phyloP scores from a whole-genome alignment of 2,329 filamentous ascomycete species.

The Stromatinia cepivora region DNA sequence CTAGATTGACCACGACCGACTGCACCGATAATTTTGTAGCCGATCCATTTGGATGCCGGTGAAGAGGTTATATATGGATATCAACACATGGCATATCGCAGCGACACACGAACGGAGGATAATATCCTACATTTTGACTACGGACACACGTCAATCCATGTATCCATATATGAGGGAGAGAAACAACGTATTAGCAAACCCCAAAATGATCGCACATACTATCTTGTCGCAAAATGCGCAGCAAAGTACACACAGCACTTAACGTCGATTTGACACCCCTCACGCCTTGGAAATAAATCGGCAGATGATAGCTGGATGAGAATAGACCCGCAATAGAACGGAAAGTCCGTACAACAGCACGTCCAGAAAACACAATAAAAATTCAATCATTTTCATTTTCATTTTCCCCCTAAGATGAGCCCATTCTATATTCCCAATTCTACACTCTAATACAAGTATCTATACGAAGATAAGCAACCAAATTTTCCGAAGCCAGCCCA shows the following conservation, averaged over 20 bases:
- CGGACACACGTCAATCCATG: background rate
- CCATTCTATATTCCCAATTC: no score
- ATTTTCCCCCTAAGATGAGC: conserved; percentile 26
- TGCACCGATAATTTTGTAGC: conserved; percentile 35
- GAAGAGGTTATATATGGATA: conserved; percentile 38
- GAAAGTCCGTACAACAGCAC: conserved; percentile 23
- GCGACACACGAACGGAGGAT: conserved; percentile 39
- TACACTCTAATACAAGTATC: no score
- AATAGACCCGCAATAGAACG: conserved; percentile 9
- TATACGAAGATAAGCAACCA: no score
- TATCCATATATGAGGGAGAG: background rate
- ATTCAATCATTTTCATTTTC: conserved; percentile 33
- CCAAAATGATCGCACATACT: conserved; percentile 13
- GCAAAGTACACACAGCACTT: conserved; percentile 44
- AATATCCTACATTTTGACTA: conserved; percentile 36
- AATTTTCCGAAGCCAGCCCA: no score
- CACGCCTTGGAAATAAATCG: conserved; percentile 48
- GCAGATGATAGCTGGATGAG: conserved; percentile 26
- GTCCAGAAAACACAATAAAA: conserved; percentile 33
- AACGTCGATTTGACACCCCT: conserved; percentile 40
- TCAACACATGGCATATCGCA: conserved; percentile 41
- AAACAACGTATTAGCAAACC: conserved; percentile 17
- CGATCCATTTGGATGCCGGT: conserved; percentile 31
- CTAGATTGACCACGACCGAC: conserved; percentile 30
- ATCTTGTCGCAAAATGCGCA: conserved; percentile 40